Conservation (phyloP, 169 alveolate genomes). For the Neospora caninum region DNA sequence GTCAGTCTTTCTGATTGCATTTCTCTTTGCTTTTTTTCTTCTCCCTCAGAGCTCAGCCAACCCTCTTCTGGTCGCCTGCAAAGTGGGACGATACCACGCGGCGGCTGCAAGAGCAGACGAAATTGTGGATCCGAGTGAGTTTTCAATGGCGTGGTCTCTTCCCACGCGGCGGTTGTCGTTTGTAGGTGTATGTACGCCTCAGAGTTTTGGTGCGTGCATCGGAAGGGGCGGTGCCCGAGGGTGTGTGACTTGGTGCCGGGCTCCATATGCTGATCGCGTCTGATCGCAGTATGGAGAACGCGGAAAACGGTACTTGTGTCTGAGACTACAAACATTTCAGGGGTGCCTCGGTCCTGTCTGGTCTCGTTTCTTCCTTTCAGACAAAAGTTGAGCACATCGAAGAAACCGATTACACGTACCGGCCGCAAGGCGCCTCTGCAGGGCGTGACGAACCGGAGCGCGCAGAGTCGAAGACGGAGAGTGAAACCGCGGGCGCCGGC, state of each 20-base stretch:
- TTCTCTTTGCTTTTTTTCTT: not conserved
- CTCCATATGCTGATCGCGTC: too few species aligned
- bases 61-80: constrained; percentile 32
- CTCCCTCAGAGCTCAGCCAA: constrained; percentile 30
- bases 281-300: too few species aligned
- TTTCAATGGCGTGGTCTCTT: not conserved
- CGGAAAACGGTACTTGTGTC: too few species aligned
- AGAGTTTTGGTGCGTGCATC: not conserved
- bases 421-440: not conserved
- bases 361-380: not conserved
- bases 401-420: constrained; percentile 34
- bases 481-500: too few species aligned
- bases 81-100: constrained; percentile 41
- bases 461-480: too few species aligned
- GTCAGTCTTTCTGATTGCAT: too few species aligned
- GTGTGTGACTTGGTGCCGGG: too few species aligned
- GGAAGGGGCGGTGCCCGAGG: too few species aligned
- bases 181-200: not conserved
- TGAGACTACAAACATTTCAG: too few species aligned
- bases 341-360: not conserved
- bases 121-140: constrained; percentile 39
- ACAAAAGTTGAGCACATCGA: constrained; percentile 36
- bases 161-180: too few species aligned
- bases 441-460: not conserved
- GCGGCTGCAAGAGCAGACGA: constrained; percentile 41